phyloP scores from a whole-genome alignment of 306 rosid genomes.

The Biancaea sappan region DNA sequence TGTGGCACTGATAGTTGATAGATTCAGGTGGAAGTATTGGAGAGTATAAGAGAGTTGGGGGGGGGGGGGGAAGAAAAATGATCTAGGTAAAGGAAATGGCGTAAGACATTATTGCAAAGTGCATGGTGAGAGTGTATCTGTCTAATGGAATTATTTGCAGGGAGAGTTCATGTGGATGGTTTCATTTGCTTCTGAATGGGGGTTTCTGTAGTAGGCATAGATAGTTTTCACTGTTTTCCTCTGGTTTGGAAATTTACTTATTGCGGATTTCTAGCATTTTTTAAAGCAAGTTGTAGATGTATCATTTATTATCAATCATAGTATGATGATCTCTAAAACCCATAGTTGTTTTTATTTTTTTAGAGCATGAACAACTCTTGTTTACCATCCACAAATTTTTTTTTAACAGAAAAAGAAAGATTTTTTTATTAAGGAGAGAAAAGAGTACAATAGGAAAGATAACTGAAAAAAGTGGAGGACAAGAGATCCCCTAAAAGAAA shows the following conservation, averaged over 20 bases:
- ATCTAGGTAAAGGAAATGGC: constrained; percentile 6
- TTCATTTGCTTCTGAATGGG: neutral
- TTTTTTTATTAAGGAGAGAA: too few species aligned
- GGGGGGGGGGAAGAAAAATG: constrained; percentile 16
- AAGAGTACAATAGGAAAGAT: too few species aligned
- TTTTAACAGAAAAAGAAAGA: too few species aligned
- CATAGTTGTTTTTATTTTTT: neutral
- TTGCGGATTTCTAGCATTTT: neutral
- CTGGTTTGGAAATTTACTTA: neutral
- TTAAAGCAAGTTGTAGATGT: neutral
- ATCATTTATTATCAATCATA: constrained; percentile 13
- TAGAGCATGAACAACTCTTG: constrained; percentile 12
- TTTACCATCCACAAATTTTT: neutral
- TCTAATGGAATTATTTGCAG: neutral
- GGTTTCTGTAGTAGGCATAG: constrained; percentile 9
- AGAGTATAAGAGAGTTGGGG: constrained; percentile 1
- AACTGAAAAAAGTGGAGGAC: too few species aligned
- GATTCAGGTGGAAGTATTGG: constrained; percentile 5
- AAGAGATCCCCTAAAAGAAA: too few species aligned
- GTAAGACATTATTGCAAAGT: constrained; percentile 1
- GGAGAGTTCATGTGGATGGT: neutral
- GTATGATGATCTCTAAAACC: neutral
- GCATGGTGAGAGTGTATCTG: neutral
- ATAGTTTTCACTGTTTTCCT: neutral
- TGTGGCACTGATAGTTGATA: neutral